Percentiles rank a stretch among this genome's conserved stretches.
phyloP scores from a whole-genome alignment of 768 basidiomycete species.

The Leccinellum albellum region DNA sequence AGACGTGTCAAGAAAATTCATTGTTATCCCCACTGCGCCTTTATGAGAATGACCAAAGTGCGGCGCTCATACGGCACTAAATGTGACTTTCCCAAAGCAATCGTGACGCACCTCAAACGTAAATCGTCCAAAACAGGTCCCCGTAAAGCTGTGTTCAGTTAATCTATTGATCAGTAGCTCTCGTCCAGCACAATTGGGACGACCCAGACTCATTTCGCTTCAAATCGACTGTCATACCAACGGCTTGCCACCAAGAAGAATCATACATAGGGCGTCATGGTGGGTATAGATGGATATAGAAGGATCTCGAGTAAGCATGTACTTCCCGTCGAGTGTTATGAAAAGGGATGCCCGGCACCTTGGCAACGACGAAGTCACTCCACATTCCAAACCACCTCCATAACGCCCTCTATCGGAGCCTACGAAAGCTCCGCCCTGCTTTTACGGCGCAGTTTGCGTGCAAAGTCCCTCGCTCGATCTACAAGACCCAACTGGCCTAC shows the following conservation, averaged over 20 bases:
- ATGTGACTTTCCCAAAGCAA: constrained; percentile 14
- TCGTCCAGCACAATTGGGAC: neutral
- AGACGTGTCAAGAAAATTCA: neutral
- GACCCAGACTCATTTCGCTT: constrained; percentile 17
- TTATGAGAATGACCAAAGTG: constrained; percentile 23
- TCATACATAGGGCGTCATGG: constrained; percentile 8
- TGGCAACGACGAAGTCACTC: constrained; percentile 25
- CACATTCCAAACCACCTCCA: constrained; percentile 12
- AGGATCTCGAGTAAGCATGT: constrained; percentile 16
- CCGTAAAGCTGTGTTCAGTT: constrained; percentile 12
- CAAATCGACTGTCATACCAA: constrained; percentile 13
- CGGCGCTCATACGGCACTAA: constrained; percentile 12
- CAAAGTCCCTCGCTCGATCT: constrained; percentile 38
- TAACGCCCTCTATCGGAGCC: constrained; percentile 14
- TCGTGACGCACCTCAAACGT: constrained; percentile 19
- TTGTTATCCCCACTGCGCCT: constrained; percentile 9
- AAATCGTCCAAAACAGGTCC: constrained; percentile 17
- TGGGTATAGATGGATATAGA: constrained; percentile 27
- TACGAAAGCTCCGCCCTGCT: constrained; percentile 20
- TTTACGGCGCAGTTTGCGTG: constrained; percentile 43
- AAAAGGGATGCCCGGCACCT: constrained; percentile 19
- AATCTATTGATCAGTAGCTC: neutral
- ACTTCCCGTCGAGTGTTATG: constrained; percentile 11
- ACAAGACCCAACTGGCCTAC: constrained; percentile 31
- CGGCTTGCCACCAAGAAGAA: constrained; percentile 14